Evolutionary conservation across 2,329 filamentous ascomycete species (phyloP), one percentile per base, ranked within the genome.

Genomic region (Thermothelomyces thermophilus): DNA sequence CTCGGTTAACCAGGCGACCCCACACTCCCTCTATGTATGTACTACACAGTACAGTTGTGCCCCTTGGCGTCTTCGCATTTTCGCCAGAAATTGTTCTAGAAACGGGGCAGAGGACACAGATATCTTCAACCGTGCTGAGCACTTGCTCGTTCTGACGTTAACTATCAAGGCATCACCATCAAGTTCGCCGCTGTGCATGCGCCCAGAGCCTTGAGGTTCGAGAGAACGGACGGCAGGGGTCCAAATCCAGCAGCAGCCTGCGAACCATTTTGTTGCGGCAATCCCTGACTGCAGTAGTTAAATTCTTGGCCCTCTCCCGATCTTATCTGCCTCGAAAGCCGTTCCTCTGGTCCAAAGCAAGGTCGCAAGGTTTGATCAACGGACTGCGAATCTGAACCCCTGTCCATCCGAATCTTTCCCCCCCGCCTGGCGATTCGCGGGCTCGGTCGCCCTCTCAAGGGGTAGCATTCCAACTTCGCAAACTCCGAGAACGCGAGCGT

Each of bases 341-440:
- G 48, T 41, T 41, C 41, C 10, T 10, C 16, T 19, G n/a, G 19
- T 41, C 36, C 31, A 35, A 46, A 52, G 45, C 44, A 50, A 35
- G 46, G 20, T 44, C 34, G 46, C 17, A n/a, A 45, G 50, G 55
- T 53, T 56, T 53, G 55, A 59, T 59, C 52, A 50, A 45, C 52
- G 28, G 43, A 46, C 48, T 48, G 47, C 53, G 51, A 41, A 55
- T 46, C 50, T 53, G 47, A 22, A 41, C 35, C 48, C 49, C 43
- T 49, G 51, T 46, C 42, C 34, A 51, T 54, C 54, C 51, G 43
- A 54, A 51, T 46, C 48, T 50, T 48, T 11, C 24, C 26, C 16
- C 17, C 24, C 34, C 46, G 14, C 26, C 28, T n/a, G 14, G 24
- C 42, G 20, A 41, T 31, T 34, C 19, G 22, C 19, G 36, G 22